These are phyloP conservation scores for Neurospora sp. DNA, from an alignment of 495 filamentous ascomycete species.

Conservation along the genomic window DNA sequence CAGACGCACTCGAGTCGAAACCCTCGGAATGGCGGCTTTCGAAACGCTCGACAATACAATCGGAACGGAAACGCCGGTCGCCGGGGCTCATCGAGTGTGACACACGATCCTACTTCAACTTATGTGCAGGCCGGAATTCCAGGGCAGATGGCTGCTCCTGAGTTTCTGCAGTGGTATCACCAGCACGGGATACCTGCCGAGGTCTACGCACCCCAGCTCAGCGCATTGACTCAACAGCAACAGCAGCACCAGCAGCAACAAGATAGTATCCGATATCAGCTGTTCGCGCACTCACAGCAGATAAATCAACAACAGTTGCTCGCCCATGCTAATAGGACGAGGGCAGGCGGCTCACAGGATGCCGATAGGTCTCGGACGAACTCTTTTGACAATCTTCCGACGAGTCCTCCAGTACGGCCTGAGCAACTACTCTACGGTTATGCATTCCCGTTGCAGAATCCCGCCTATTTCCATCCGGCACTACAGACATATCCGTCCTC, in stretches of 20 bases:
- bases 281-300: conserved; percentile 37
- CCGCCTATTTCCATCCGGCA: conserved; percentile 20
- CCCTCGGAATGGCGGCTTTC: conserved; percentile 48
- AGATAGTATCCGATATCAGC: conserved; percentile 30
- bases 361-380: conserved; percentile 41
- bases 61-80: conserved; percentile 31
- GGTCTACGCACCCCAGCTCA: conserved; percentile 28
- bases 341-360: conserved; percentile 20
- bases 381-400: conserved; percentile 42
- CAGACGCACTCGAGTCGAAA: conserved; percentile 37
- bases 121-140: conserved; percentile 13
- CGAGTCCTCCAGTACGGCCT: conserved; percentile 40
- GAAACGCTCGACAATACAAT: conserved; percentile 46
- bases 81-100: conserved; percentile 28
- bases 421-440: conserved; percentile 32
- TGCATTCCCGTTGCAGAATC: conserved; percentile 14
- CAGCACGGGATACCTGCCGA: conserved; percentile 32
- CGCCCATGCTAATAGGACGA: conserved; percentile 33
- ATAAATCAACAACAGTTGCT: conserved; percentile 34
- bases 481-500: conserved; percentile 38
- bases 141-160: conserved; percentile 20
- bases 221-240: conserved; percentile 28
- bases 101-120: conserved; percentile 23
- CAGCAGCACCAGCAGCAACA: conserved; percentile 13
- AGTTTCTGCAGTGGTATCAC: conserved; percentile 32